Evolutionary conservation across 2,329 filamentous ascomycete genomes (phyloP).

Genomic region (Ascocoryne sarcoides): DNA sequence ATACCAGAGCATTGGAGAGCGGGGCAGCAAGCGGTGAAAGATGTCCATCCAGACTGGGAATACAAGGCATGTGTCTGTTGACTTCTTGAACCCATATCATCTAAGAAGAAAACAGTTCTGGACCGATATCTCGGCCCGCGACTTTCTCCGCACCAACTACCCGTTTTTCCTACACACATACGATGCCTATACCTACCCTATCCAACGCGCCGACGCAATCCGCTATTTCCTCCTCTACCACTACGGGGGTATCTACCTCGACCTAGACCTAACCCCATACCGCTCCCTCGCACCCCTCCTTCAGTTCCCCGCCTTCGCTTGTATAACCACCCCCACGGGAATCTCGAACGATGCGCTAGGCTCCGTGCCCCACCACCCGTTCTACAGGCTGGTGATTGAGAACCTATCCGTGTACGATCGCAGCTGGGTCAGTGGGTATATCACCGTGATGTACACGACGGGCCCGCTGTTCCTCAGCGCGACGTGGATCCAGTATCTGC

Average conservation of each 20-base stretch:
- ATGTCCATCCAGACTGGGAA: constrained; percentile 59
- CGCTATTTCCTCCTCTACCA: constrained; percentile 68
- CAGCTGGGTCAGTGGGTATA: constrained; percentile 51
- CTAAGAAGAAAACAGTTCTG: constrained; percentile 64
- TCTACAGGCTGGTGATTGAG: constrained; percentile 59
- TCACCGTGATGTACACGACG: constrained; percentile 68
- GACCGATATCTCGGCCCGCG: constrained; percentile 58
- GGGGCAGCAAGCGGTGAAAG: constrained; percentile 55
- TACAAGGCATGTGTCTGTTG: constrained; percentile 44
- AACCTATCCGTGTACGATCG: constrained; percentile 54
- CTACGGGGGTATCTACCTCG: constrained; percentile 71
- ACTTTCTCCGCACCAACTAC: constrained; percentile 63
- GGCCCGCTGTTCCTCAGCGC: constrained; percentile 66
- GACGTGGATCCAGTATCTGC: constrained; percentile 61
- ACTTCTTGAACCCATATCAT: background rate
- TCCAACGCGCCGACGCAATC: constrained; percentile 67
- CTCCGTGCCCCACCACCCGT: constrained; percentile 57
- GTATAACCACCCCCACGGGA: constrained; percentile 55
- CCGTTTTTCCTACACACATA: constrained; percentile 70
- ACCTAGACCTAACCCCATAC: constrained; percentile 45
- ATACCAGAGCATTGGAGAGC: constrained; percentile 55
- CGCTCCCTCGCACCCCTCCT: constrained; percentile 45
- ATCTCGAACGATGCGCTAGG: constrained; percentile 74
- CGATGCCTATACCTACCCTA: constrained; percentile 60
- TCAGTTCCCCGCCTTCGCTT: constrained; percentile 48